These are phyloP conservation scores for Ophiosphaerella korrae DNA, from an alignment of 2,329 filamentous ascomycete genomes.

Conservation along the genomic window DNA sequence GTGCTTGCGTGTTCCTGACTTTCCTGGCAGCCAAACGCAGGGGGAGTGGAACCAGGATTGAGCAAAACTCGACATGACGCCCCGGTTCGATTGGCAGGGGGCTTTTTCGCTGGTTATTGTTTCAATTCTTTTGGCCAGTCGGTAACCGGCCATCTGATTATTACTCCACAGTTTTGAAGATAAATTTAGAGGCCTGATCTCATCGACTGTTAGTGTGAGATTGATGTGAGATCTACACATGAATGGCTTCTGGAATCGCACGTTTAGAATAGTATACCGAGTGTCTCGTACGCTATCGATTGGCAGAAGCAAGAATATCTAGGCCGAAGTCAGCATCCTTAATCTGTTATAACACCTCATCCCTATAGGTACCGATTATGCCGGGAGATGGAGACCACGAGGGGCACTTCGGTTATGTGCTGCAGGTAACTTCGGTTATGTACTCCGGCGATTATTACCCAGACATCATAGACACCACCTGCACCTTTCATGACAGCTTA, in stretches of 20 bases:
- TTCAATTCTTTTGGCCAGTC: not conserved
- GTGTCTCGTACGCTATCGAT: too few relatives aligned
- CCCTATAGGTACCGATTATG: not conserved
- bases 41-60: too few relatives aligned
- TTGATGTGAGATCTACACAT: too few relatives aligned
- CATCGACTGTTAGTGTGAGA: too few relatives aligned
- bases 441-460: slow-evolving; percentile 1
- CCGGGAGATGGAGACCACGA: slow-evolving; percentile 2
- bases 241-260: too few relatives aligned
- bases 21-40: too few relatives aligned
- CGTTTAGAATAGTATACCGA: too few relatives aligned
- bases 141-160: not conserved
- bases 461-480: not conserved
- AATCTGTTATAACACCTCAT: too few relatives aligned
- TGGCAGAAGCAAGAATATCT: not conserved
- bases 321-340: not conserved
- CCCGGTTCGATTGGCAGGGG: too few relatives aligned
- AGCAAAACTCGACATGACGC: too few relatives aligned
- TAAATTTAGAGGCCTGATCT: too few relatives aligned
- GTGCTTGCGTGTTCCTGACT: slow-evolving; percentile 9
- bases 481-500: not conserved
- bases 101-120: not conserved
- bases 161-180: not conserved
- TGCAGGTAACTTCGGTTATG: slow-evolving; percentile 6
- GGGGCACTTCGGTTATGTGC: slow-evolving; percentile 12